Conservation (phyloP, 2,329 filamentous ascomycete species). For the Trichophyton benhamiae region DNA sequence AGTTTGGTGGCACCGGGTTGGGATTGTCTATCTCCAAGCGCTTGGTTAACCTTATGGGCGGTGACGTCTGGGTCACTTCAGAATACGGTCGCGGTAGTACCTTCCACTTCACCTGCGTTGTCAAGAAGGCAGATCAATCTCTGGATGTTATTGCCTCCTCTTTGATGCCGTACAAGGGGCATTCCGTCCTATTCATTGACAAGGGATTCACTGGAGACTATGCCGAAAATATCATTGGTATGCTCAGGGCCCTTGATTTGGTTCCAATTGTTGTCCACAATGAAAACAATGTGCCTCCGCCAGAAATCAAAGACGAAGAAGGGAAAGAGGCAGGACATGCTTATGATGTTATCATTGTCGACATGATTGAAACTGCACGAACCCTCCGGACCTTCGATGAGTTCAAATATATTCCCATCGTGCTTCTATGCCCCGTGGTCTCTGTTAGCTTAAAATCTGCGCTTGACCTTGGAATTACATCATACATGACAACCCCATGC, state of each 20-base stretch:
- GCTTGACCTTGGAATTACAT: constrained; percentile 90
- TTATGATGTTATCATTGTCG: constrained; percentile 92
- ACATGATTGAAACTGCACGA: constrained; percentile 83
- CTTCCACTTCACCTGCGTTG: constrained; percentile 93
- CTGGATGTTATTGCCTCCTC: constrained; percentile 61
- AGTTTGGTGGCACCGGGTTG: constrained; percentile 89
- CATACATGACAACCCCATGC: constrained; percentile 96
- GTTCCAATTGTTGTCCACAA: constrained; percentile 73
- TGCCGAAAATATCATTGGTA: constrained; percentile 61
- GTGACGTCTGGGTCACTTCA: constrained; percentile 91
- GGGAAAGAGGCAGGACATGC: constrained; percentile 43
- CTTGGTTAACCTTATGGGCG: constrained; percentile 90
- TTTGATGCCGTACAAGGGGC: constrained; percentile 78
- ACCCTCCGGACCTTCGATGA: constrained; percentile 76
- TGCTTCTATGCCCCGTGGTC: constrained; percentile 77
- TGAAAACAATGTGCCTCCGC: constrained; percentile 52
- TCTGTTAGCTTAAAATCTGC: constrained; percentile 89
- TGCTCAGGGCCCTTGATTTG: constrained; percentile 68
- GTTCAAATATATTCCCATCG: constrained; percentile 95
- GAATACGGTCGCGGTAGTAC: constrained; percentile 81
- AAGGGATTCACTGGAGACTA: constrained; percentile 59
- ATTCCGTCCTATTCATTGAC: constrained; percentile 89
- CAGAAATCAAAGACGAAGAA: constrained; percentile 40
- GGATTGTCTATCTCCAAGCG: constrained; percentile 91
- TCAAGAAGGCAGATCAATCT: constrained; percentile 71